phyloP scores from a whole-genome alignment of 176 grass and related monocot species.

The Triticum monococcum region DNA sequence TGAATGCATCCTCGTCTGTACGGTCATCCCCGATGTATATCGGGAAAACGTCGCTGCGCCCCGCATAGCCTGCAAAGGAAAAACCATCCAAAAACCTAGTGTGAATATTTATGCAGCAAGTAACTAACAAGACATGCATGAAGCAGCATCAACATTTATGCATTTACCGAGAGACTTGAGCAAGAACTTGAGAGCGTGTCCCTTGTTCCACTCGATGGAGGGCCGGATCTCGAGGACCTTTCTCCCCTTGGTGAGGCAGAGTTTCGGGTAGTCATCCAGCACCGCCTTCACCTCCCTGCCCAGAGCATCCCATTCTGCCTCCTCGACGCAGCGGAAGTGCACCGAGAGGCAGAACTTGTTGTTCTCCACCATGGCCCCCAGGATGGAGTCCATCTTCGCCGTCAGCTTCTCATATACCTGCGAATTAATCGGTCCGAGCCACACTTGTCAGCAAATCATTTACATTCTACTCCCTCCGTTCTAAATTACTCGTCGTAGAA shows the following conservation, averaged over 20 bases:
- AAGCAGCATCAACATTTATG: neutral
- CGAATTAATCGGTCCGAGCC: neutral
- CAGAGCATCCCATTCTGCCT: conserved; percentile 61
- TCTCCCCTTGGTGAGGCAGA: no score
- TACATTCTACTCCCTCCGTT: no score
- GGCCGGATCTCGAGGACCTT: conserved; percentile 82
- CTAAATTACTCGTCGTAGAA: no score
- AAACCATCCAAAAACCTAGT: neutral
- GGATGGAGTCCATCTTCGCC: conserved; percentile 50
- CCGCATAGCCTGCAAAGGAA: conserved; percentile 45
- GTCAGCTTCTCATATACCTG: conserved; percentile 59
- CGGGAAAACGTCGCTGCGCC: conserved; percentile 53
- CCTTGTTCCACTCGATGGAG: conserved; percentile 86
- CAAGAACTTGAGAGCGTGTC: conserved; percentile 78
- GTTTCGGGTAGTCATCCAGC: no score
- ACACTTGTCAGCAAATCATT: neutral
- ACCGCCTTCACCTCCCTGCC: conserved; percentile 52
- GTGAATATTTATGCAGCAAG: neutral
- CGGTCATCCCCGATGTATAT: conserved; percentile 91
- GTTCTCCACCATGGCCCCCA: conserved; percentile 66
- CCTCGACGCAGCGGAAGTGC: conserved; percentile 71
- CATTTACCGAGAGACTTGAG: conserved; percentile 62
- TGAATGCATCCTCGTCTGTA: conserved; percentile 89
- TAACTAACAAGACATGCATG: neutral
- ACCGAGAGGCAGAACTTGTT: conserved; percentile 94